Evolutionary conservation across 2,329 filamentous ascomycete species (phyloP), one percentile per base, ranked within the genome.

Genomic region (Hypoxylon sp.): DNA sequence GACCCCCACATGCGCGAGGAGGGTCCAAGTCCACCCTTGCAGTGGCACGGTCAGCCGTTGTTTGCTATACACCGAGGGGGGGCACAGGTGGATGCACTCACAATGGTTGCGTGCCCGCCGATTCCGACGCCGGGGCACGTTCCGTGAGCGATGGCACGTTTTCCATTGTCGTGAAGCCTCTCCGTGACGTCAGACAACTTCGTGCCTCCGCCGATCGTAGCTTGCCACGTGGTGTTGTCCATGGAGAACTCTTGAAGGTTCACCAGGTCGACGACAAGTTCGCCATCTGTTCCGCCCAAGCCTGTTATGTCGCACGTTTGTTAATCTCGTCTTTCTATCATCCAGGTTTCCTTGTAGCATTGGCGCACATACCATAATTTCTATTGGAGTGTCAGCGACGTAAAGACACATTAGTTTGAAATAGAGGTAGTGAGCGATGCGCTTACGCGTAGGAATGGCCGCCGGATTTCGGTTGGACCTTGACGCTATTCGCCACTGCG

Each of bases 361-460:
- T 52, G 28, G 43, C 22, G 41, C 22, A 56, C 69, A 51, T 70
- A 73, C 75, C 75, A 62, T 73, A 76, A 64, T 77, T 78, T 30
- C 75, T 76, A 54, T 19, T 15, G 7, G 4, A 13, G 3, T 22
- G 62, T 74, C 48, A 69, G 62, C 43, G 56, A 58, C 3, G 15
- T 11, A 4, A 19, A 47, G 17, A 30, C 15, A 30, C 4, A 15
- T 5, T 11, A 13, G 28, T 19, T 34, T 28, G 50, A 13, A 37
- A 41, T 11, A 28, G 22, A 19, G 37, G 13, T 22, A 11, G 10
- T 7, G 19, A 17, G 17, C 8, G 24, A 44, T n/a, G 13, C 55
- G 63, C 81, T 69, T 73, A 85, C 83, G 79, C 87, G 65, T 88
- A 91, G 0, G 86, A 89, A 70, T 90, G 88, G 0, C 88, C 88